Base-by-base conservation (phyloP, 2,329 filamentous ascomycete species). In the Penicillium polonicum region DNA sequence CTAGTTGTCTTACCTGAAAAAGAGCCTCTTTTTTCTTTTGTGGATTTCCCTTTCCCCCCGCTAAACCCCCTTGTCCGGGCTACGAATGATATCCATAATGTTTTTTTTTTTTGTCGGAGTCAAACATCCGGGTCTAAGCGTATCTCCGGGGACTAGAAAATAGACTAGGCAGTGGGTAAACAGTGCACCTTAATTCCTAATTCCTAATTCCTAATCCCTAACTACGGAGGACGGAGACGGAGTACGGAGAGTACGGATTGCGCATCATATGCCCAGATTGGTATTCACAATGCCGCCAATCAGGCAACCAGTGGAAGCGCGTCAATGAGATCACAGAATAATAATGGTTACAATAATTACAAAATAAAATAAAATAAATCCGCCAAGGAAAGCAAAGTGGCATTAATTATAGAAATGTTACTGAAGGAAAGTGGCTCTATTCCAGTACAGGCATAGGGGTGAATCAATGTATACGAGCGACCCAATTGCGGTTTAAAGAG, bases 211-310 rank as follows among this genome's bases (percentile, higher is more conserved):
- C 31, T 31, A 31, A 31, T 31, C 1, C 29, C 10, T 31, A 31
- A 33, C 10, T 19, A 38, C 19, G 29, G 29, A 12, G 15, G 3
- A 29, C 25, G 42, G 25, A 27, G 17, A 27, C 23, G 42, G 42
- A 19, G 25, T 44, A n/a, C 23, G 23, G 25, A 19, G 29, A 23
- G 29, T 15, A 35, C 15, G 19, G 19, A 25, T 48, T 48, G 50
- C 56, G 56, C 55, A 50, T 49, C 55, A 56, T 51, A 62, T 59
- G 21, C 57, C 48, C 44, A 21, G 29, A 57, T 48, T 39, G 42
- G 55, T 38, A 41, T 33, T 17, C 19, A 8, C 3, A 5, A 52
- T 61, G 60, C 58, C 48, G 41, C 53, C 60, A 63, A 60, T 56
- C 48, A 59, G 50, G 21, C 53, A 53, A 39, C 33, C 21, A 29